Base-by-base conservation (phyloP, 169 alveolate species). In the Cryptosporidium felis region DNA sequence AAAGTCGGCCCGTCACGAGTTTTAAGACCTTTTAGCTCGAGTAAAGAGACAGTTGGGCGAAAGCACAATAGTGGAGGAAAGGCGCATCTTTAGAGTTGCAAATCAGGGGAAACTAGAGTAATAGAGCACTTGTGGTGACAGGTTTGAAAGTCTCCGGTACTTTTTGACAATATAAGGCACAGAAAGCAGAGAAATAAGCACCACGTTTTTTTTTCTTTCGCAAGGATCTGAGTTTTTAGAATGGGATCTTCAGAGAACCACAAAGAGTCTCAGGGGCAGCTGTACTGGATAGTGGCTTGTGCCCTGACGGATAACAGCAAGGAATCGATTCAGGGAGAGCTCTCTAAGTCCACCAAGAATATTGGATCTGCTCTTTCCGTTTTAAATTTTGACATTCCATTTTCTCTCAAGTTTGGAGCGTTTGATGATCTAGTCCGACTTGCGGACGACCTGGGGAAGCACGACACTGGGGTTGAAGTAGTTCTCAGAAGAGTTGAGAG, bases 381-480 rank as follows among this genome's bases (percentile, higher is more conserved):
- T 34, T 61, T 90, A 44, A 89, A 89, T 41, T 80, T 94, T 56
- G 92, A 92, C 60, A 92, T 91, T 18, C 95, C 96, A 8, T 89
- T 93, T 36, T 91, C 93, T 62, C 81, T 94, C 28, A 88, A 94
- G 56, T 93, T 94, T 63, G 91, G 92, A 41, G 82, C 96, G 9
- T 90, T 91, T 80, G 97, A 92, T 65, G 93, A 90, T 51, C 82
- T 93, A 23, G 88, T 93, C 32, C 67, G 81, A 23, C 88, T 94
- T 45, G 96, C 94, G 36, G 96, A 93, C 32, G 95, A 93, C 26
- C 74, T 93, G 45, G 94, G 90, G 53, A 92, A 91, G 80, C 91
- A 93, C 46, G 96, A 93, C 60, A 90, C 91, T 10, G 66, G 90
- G 14, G 93, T 93, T 16, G 94, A 93, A 47, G 88, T 89, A 0